phyloP scores from a whole-genome alignment of 768 basidiomycete genomes.

The Termitomyces bulborhizus region DNA sequence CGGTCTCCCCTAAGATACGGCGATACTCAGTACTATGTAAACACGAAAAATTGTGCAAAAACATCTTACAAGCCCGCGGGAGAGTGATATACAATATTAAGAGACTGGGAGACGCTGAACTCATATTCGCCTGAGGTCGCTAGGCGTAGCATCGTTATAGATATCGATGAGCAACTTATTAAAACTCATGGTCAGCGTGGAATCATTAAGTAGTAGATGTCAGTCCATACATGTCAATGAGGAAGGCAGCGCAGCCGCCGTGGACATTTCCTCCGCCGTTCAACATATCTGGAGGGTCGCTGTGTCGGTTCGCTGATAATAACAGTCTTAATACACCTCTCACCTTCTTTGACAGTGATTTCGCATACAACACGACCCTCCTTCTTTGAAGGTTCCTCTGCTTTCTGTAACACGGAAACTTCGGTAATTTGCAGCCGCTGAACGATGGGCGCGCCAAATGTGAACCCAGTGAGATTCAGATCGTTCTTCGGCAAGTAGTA shows the following conservation, averaged over 20 bases:
- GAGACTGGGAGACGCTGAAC: conserved; percentile 41
- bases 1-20: conserved; percentile 34
- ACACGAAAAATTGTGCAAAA: background rate
- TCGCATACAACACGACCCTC: conserved; percentile 44
- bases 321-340: background rate
- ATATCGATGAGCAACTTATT: conserved; percentile 43
- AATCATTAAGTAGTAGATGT: background rate
- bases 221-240: conserved; percentile 44
- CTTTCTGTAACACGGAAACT: conserved; percentile 34
- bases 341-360: conserved; percentile 37
- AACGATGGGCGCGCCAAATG: conserved; percentile 14
- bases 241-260: conserved; percentile 48
- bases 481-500: conserved; percentile 8
- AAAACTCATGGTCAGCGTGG: background rate
- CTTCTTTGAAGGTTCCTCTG: conserved; percentile 34
- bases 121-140: conserved; percentile 18
- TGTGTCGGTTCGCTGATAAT: background rate
- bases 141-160: conserved; percentile 30
- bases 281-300: conserved; percentile 40
- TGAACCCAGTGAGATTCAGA: conserved; percentile 9
- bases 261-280: conserved; percentile 43
- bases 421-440: conserved; percentile 28
- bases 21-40: background rate
- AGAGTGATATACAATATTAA: conserved; percentile 50
- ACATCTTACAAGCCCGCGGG: conserved; percentile 24